phyloP scores from a whole-genome alignment of 495 filamentous ascomycete genomes.

The Penicillium simplicissimum region DNA sequence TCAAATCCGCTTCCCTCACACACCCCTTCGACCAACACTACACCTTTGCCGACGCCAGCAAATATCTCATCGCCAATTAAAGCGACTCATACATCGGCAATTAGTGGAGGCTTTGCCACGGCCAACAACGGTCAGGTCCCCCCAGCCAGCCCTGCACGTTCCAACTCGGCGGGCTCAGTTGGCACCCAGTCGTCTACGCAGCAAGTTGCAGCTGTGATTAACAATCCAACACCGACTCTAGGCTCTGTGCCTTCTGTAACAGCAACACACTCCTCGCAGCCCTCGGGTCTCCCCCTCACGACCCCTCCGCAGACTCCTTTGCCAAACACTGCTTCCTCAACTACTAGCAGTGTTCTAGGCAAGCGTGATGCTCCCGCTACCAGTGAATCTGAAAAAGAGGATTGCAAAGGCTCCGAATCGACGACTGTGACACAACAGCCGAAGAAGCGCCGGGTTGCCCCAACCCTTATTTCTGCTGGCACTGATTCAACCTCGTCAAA shows the following conservation, averaged over 20 bases:
- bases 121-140: slow-evolving; percentile 49
- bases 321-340: slow-evolving; percentile 41
- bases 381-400: slow-evolving; percentile 61
- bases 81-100: slow-evolving; percentile 46
- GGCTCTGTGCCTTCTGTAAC: slow-evolving; percentile 74
- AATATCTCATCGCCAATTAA: slow-evolving; percentile 60
- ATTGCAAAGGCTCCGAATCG: slow-evolving; percentile 52
- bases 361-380: slow-evolving; percentile 52
- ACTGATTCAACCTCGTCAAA: slow-evolving; percentile 25
- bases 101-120: slow-evolving; percentile 20
- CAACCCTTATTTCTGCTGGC: slow-evolving; percentile 59
- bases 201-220: slow-evolving; percentile 50
- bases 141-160: slow-evolving; percentile 75
- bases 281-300: slow-evolving; percentile 59
- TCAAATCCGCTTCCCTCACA: slow-evolving; percentile 46
- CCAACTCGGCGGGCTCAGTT: slow-evolving; percentile 84
- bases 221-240: slow-evolving; percentile 75
- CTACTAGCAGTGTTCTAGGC: slow-evolving; percentile 52
- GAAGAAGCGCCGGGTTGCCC: slow-evolving; percentile 79
- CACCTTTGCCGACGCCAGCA: slow-evolving; percentile 65
- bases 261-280: slow-evolving; percentile 61
- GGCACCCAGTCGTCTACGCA: slow-evolving; percentile 57
- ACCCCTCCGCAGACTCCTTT: slow-evolving; percentile 83
- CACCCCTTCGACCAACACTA: slow-evolving; percentile 57
- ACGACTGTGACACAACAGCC: slow-evolving; percentile 40